These are phyloP conservation scores for Sicyos baderoa DNA, from an alignment of 306 rosid species.

Conservation along the genomic window DNA sequence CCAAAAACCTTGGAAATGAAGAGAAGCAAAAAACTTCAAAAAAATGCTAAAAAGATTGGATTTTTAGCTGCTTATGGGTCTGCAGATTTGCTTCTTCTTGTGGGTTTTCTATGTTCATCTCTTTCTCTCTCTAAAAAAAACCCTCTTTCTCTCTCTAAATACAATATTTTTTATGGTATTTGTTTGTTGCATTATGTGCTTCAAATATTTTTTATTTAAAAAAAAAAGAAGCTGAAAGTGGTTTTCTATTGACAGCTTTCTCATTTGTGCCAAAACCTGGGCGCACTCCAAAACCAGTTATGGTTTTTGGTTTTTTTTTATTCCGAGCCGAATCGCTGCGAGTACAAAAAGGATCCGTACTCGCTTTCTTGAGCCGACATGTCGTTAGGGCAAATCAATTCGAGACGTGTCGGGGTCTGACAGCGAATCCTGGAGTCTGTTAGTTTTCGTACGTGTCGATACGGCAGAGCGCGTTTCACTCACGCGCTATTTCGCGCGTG, in stretches of 20 bases:
- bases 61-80: not conserved
- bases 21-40: not conserved
- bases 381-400: slow-evolving; percentile 13
- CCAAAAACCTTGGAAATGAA: not conserved
- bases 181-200: slow-evolving; percentile 2
- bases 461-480: not conserved
- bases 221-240: not conserved
- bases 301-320: not conserved
- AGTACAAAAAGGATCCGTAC: fast-evolving
- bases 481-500: not conserved
- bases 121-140: not conserved
- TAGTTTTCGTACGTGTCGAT: not conserved
- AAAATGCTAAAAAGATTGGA: not conserved
- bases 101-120: not conserved
- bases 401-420: not conserved
- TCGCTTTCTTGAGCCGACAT: not conserved
- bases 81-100: slow-evolving; percentile 9
- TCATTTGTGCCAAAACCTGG: slow-evolving; percentile 16
- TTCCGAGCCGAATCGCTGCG: not conserved
- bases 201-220: not conserved
- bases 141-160: not conserved
- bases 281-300: slow-evolving; percentile 15
- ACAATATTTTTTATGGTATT: not conserved
- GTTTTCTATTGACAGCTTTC: slow-evolving; percentile 13
- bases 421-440: slow-evolving; percentile 5